Percentiles rank a stretch among this genome's conserved stretches.
Conservation (phyloP, 305 asterid genomes). For the Rubia tinctorum region DNA sequence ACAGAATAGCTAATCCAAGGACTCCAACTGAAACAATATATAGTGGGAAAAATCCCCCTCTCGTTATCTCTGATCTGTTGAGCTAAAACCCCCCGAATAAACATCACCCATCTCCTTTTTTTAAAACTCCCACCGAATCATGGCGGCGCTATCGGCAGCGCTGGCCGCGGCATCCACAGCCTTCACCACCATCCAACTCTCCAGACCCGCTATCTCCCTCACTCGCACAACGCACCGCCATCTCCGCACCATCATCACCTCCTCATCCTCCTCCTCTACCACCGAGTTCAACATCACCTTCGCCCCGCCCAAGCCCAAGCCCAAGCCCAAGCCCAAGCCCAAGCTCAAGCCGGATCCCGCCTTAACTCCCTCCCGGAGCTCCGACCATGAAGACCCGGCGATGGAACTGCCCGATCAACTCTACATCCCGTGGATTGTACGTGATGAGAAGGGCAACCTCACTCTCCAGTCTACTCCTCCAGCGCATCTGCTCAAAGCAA, state of each 20-base stretch:
- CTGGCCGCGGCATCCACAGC: constrained; percentile 47
- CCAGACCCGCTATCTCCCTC: constrained; percentile 28
- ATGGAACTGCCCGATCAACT: constrained; percentile 40
- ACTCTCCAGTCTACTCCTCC: constrained; percentile 50
- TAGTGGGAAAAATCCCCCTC: background rate
- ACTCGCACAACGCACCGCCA: constrained; percentile 47
- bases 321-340: constrained; percentile 34
- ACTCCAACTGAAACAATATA: background rate
- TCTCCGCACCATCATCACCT: constrained; percentile 41
- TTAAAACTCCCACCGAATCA: constrained; percentile 17
- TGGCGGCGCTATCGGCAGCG: constrained; percentile 72
- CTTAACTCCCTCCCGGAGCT: constrained; percentile 20
- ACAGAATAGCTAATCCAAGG: background rate
- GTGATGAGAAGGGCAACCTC: constrained; percentile 61
- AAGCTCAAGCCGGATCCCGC: constrained; percentile 34
- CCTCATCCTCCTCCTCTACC: constrained; percentile 41
- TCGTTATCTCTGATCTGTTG: background rate
- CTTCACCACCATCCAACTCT: constrained; percentile 45
- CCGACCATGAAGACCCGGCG: constrained; percentile 26
- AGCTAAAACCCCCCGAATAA: constrained; percentile 8
- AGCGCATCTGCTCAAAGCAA: constrained; percentile 42
- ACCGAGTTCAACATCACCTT: constrained; percentile 61
- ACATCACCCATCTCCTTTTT: background rate
- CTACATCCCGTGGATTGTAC: constrained; percentile 58
- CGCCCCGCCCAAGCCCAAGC: constrained; percentile 63